Evolutionary conservation across 129 eudicot genomes (phyloP), one percentile per base, ranked within the genome.

Genomic region (Silybum marianum): DNA sequence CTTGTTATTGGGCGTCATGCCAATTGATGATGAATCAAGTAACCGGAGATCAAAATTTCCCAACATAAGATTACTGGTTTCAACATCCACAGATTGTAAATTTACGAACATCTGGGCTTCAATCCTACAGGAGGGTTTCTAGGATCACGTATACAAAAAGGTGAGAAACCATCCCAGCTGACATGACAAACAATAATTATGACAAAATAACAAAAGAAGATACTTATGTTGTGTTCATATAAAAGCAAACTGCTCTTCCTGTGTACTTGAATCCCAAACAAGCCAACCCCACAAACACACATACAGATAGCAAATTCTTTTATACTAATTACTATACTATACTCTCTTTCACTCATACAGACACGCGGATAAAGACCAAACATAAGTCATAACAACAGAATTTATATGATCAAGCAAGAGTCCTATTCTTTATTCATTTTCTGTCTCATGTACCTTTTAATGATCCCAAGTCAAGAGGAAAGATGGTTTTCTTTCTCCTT

Each of bases 141-240:
- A 72, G 83, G 58, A 65, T 70, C 83, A 79, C 58, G 51, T 48
- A 46, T 46, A 32, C 38, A 51, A 24, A 46, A 28, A 46, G 3
- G 14, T 42, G 54, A 69, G 19, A 69, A 42, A 42, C 67, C 28
- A 42, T 65, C 72, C 39, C 14, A 23, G 26, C 63, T 66, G 81
- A 46, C 76, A 79, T 34, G 72, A 69, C 80, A 60, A 30, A 60
- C 14, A 28, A 76, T 51, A 51, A 21, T 54, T 54, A 24, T 77
- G 39, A 79, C 69, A 46, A 71, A 73, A 58, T 51, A 78, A 78
- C 74, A 66, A 78, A 77, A 66, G 21, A 14, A 65, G 19, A 78
- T 7, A 63, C 80, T 22, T 78, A 21, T 75, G 42, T 71, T 62
- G 48, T 82, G 72, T 69, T 82, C 9, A 68, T 48, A 74, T 30